phyloP scores from a whole-genome alignment of 1,284 basidiomycete species.

The Ceratobasidium sp. region DNA sequence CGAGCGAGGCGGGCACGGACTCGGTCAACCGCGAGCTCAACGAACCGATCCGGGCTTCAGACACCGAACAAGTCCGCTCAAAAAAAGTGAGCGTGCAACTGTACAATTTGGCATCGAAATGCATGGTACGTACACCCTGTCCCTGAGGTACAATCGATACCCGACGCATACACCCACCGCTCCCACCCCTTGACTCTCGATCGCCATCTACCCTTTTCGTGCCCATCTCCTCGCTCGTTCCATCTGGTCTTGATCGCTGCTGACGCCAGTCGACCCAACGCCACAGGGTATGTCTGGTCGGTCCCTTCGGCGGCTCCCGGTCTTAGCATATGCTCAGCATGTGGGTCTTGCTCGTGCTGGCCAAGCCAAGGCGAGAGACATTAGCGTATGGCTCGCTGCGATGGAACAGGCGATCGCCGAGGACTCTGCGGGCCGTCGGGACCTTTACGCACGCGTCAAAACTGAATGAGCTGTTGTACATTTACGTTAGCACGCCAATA shows the following conservation, averaged over 20 bases:
- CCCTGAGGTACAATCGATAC: not conserved
- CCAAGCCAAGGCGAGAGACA: conserved; percentile 55
- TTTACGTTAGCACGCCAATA: not conserved
- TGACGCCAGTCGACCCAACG: conserved; percentile 11
- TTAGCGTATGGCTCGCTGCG: conserved; percentile 77
- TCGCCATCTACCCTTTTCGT: not conserved
- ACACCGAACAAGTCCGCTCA: conserved; percentile 13
- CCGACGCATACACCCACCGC: not conserved
- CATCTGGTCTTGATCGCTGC: conserved; percentile 31
- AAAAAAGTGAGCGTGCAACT: conserved; percentile 28
- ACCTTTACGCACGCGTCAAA: not conserved
- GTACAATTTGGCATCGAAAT: conserved; percentile 30
- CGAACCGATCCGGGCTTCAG: conserved; percentile 20
- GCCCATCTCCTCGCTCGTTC: conserved; percentile 1
- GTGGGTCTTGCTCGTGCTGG: conserved; percentile 59
- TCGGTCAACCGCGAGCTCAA: not conserved
- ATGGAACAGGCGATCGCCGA: conserved; percentile 75
- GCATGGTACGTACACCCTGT: conserved; percentile 17
- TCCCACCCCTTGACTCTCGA: not conserved
- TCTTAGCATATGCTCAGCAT: conserved; percentile 88
- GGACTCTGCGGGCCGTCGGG: conserved; percentile 47
- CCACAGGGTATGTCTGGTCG: conserved; percentile 88
- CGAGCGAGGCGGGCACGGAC: not conserved
- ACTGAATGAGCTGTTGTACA: not conserved
- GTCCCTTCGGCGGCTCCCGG: conserved; percentile 87